These are phyloP conservation scores for Adansonia digitata DNA, from an alignment of 345 rosid genomes.

Conservation along the genomic window DNA sequence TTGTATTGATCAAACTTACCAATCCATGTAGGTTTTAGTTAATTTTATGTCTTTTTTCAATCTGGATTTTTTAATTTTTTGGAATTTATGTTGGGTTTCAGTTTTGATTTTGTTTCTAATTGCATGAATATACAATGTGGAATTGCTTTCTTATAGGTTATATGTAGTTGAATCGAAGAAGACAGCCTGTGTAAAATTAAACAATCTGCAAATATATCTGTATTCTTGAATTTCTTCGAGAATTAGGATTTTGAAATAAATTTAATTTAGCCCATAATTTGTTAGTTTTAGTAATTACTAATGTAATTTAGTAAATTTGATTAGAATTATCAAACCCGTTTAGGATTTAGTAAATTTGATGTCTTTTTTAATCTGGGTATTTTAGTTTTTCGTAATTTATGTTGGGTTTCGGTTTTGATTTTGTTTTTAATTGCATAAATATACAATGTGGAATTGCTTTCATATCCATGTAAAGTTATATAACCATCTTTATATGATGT, in stretches of 20 bases:
- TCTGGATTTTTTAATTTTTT: not conserved
- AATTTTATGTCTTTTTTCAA: not conserved
- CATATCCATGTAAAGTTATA: no score
- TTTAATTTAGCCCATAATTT: no score
- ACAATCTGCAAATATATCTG: no score
- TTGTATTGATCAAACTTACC: not conserved
- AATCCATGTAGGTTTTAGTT: not conserved
- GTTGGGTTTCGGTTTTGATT: not conserved
- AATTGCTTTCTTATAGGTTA: not conserved
- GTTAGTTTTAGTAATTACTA: no score
- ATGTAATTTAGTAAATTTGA: no score
- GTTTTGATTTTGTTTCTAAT: not conserved
- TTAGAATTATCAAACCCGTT: not conserved
- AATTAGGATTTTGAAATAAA: no score
- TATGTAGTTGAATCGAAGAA: not conserved
- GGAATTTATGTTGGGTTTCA: not conserved
- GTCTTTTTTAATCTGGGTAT: not conserved
- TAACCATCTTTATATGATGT: not conserved
- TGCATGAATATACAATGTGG: not conserved
- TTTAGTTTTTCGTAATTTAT: not conserved
- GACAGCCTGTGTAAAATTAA: not conserved
- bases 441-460: not conserved
- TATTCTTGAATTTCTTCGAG: no score
- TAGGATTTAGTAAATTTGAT: constrained; percentile 3
- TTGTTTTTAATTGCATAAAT: not conserved